These are phyloP conservation scores for Aspergillus fumigatiaffinis DNA, from an alignment of 2,329 filamentous ascomycete species.

Conservation along the genomic window DNA sequence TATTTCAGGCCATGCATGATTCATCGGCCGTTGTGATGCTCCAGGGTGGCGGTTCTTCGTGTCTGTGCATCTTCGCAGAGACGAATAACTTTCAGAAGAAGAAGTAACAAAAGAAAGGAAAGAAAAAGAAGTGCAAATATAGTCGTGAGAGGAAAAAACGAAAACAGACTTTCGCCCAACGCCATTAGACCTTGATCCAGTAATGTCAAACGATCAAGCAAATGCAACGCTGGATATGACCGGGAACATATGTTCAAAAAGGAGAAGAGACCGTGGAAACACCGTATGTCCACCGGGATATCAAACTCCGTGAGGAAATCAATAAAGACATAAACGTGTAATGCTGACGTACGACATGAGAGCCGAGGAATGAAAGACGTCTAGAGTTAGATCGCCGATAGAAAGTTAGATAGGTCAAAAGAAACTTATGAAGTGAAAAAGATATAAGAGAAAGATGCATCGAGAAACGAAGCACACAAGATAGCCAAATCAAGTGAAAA, in stretches of 20 bases:
- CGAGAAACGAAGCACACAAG: background rate
- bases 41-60: background rate
- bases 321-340: background rate
- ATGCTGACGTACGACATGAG: background rate
- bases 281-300: background rate
- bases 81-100: background rate
- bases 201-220: background rate
- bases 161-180: background rate
- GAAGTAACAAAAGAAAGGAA: background rate
- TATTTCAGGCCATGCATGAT: background rate
- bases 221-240: background rate
- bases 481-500: constrained; percentile 7
- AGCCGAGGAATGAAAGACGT: background rate
- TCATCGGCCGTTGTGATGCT: background rate
- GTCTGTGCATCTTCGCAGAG: background rate
- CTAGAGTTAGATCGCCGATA: background rate
- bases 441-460: background rate
- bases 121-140: background rate
- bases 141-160: background rate
- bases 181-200: background rate
- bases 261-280: background rate
- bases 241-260: background rate
- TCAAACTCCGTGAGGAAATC: background rate
- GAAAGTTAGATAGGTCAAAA: background rate
- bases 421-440: background rate